Conservation (phyloP, 139 green algal genomes). For the Asterochloris erici region DNA sequence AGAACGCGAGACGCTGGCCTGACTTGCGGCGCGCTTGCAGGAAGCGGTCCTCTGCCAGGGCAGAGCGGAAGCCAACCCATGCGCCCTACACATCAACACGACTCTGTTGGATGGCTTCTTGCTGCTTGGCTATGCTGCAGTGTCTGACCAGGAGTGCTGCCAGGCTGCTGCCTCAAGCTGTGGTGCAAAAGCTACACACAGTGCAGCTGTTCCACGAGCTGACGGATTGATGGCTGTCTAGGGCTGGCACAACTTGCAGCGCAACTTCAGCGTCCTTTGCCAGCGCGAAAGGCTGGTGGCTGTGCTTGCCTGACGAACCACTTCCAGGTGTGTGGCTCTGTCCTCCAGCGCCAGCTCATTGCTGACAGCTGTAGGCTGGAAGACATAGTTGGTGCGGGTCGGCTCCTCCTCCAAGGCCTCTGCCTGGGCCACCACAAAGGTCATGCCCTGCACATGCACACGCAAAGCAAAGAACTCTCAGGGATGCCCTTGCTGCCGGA, state of each 20-base stretch:
- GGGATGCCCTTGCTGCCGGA: not conserved
- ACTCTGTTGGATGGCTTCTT: not conserved
- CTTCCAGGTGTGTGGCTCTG: constrained; percentile 6
- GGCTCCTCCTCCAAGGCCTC: constrained; percentile 4
- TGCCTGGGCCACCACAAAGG: constrained; percentile 11
- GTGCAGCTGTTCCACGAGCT: not conserved
- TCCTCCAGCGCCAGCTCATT: constrained; percentile 1
- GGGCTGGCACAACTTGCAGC: not conserved
- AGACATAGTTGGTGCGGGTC: constrained; percentile 6
- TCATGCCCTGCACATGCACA: constrained; percentile 1
- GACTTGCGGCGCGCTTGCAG: constrained; percentile 60
- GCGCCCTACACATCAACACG: constrained; percentile 27
- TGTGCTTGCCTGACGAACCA: constrained; percentile 11
- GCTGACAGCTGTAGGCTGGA: not conserved
- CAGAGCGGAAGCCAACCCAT: constrained; percentile 61
- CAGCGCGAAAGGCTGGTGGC: not conserved
- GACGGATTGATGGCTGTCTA: not conserved
- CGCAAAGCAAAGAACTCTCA: not conserved
- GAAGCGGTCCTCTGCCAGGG: constrained; percentile 50
- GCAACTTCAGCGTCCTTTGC: not conserved
- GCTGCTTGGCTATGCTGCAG: not conserved
- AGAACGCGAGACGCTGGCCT: constrained; percentile 55
- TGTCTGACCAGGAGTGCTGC: not conserved
- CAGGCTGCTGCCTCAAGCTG: not conserved
- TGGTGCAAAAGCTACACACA: not conserved